phyloP scores from a whole-genome alignment of 768 basidiomycete species.

The Boletus huronensis region DNA sequence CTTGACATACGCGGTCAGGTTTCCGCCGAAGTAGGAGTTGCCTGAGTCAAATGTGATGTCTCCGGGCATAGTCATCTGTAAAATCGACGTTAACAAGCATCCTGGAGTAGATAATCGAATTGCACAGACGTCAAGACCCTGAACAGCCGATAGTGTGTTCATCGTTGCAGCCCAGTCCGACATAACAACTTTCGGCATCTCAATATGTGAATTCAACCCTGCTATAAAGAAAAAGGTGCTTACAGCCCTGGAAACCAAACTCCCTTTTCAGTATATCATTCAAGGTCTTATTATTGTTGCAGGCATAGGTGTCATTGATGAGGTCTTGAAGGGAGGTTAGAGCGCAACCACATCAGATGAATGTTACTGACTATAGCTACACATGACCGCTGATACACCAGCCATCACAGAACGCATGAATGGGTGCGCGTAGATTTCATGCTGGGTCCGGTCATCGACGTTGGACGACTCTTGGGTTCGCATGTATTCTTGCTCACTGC shows the following conservation, averaged over 20 bases:
- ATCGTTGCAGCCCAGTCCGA: conserved; percentile 67
- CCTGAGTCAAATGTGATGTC: conserved; percentile 43
- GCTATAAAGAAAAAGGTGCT: not conserved
- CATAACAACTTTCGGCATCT: conserved; percentile 38
- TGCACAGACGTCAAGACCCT: conserved; percentile 55
- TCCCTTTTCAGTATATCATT: conserved; percentile 65
- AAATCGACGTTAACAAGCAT: not conserved
- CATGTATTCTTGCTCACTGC: conserved; percentile 37
- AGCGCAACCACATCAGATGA: not conserved
- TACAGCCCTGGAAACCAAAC: conserved; percentile 64
- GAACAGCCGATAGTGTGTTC: conserved; percentile 46
- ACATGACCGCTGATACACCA: conserved; percentile 65
- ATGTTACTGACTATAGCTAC: conserved; percentile 46
- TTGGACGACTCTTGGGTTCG: conserved; percentile 34
- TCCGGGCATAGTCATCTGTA: conserved; percentile 72
- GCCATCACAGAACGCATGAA: conserved; percentile 61
- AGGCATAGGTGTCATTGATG: conserved; percentile 59
- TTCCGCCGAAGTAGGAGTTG: conserved; percentile 54
- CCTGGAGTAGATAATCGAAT: not conserved
- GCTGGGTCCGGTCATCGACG: conserved; percentile 43
- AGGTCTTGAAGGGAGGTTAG: conserved; percentile 34
- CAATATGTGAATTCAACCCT: not conserved
- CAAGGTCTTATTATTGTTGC: conserved; percentile 57
- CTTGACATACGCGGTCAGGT: conserved; percentile 55
- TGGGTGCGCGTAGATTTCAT: conserved; percentile 56